Base-by-base conservation (phyloP, 163 green algal genomes). In the Trebouxiophyceae sp. region DNA sequence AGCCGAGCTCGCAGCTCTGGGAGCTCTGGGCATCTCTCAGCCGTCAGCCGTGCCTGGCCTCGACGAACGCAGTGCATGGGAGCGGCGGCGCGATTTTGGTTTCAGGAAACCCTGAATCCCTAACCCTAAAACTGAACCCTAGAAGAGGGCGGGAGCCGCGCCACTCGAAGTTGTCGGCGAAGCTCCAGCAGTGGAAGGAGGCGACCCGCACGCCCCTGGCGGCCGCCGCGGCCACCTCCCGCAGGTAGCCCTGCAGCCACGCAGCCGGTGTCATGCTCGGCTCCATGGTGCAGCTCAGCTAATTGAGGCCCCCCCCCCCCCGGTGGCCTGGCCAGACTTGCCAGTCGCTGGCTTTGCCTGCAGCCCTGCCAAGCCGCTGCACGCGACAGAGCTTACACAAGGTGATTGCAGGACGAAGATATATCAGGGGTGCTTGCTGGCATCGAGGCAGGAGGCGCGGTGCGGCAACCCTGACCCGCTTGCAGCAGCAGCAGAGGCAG, bases 101-200 rank as follows among this genome's bases (percentile, higher is more conserved):
- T n/a, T n/a, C n/a, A n/a, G n/a, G n/a, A n/a, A n/a, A 50, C 39
- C 19, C 12, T 12, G 39, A 50, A 50, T 50, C 12, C 19, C 19
- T 50, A 50, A 16, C 39, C 39, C 19, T 50, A 16, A 50, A 12
- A 50, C 39, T 50, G 39, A 50, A 50, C 12, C 39, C 39, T n/a
- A 59, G 54, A 7, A 59, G 22, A 19, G 19, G 54, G 12, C 19
- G 22, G 22, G n/a, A 26, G 23, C 22, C 60, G 7, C 33, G 16
- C 54, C 33, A 55, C 47, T 62, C 78, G 67, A 84, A 84, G 26
- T 77, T 80, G 66, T 84, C 77, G 31, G 84, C 56, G 8, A 80
- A 26, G 16, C 32, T 69, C 72, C 72, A 83, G 7, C 69, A 64
- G 55, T 69, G 66, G 32, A 67, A 70, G 32, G 23, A 28, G 23